These are phyloP conservation scores for Lagenidium giganteum DNA, from an alignment of 352 stramenopile genomes.

Conservation along the genomic window DNA sequence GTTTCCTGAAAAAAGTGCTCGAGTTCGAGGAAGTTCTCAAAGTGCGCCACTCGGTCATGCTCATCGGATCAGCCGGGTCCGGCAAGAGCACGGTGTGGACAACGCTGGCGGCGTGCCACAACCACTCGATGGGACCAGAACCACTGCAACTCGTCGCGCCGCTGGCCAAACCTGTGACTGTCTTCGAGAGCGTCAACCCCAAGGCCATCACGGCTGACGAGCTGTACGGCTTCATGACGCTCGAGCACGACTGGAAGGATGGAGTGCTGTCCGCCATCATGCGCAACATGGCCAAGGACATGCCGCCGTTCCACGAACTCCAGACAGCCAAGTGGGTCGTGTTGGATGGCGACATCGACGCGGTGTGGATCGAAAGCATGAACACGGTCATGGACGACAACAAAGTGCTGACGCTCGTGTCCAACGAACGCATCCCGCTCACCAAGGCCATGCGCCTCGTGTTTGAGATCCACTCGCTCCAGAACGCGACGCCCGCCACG, in stretches of 20 bases:
- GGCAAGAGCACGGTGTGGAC: constrained; percentile 96
- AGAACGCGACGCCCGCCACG: constrained; percentile 94
- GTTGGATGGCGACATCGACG: constrained; percentile 93
- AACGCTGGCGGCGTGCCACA: constrained; percentile 85
- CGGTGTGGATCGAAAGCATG: constrained; percentile 94
- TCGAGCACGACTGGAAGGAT: constrained; percentile 97
- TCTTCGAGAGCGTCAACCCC: constrained; percentile 94
- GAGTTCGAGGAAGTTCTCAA: constrained; percentile 94
- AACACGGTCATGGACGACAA: constrained; percentile 92
- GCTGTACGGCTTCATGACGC: constrained; percentile 95
- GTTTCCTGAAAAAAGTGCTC: constrained; percentile 94
- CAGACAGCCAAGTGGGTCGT: constrained; percentile 90
- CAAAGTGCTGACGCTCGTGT: constrained; percentile 95
- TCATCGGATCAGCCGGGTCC: constrained; percentile 92
- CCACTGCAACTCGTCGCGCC: constrained; percentile 56
- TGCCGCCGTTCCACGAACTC: constrained; percentile 75
- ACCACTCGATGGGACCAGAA: constrained; percentile 29
- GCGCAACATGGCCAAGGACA: constrained; percentile 95
- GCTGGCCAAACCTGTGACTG: constrained; percentile 85
- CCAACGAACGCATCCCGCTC: constrained; percentile 95
- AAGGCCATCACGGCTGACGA: constrained; percentile 93
- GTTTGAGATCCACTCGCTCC: constrained; percentile 97
- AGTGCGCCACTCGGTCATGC: constrained; percentile 95
- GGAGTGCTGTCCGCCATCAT: constrained; percentile 95
- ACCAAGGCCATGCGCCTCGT: constrained; percentile 95